Percentiles rank a stretch among this genome's conserved stretches.
These are phyloP conservation scores for Aegilops sharonensis DNA, from an alignment of 176 grass and related monocot genomes.

Conservation along the genomic window DNA sequence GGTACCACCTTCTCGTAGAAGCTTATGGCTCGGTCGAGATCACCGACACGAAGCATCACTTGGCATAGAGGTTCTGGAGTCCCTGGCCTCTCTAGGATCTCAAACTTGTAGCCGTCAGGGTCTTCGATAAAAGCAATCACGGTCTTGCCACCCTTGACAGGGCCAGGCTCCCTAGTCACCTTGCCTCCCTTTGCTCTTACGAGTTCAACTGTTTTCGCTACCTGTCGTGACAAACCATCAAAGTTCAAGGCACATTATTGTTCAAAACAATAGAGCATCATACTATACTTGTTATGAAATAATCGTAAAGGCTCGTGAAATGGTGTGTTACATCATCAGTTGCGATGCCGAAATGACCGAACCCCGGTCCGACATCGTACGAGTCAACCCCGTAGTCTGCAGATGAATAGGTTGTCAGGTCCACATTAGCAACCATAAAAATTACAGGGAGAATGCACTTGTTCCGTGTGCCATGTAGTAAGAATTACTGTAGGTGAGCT, in stretches of 20 bases:
- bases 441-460: not conserved
- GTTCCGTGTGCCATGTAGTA: not conserved
- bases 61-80: slow-evolving; percentile 67
- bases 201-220: slow-evolving; percentile 51
- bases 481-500: slow-evolving; percentile 78
- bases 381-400: slow-evolving; percentile 83
- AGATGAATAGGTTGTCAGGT: not conserved
- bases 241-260: not conserved
- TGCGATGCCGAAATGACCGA: slow-evolving; percentile 80
- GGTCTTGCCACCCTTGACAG: slow-evolving; percentile 56
- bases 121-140: slow-evolving; percentile 76
- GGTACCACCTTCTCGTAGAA: slow-evolving; percentile 69
- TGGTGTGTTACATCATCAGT: slow-evolving; percentile 60
- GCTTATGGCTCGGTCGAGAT: slow-evolving; percentile 56
- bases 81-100: slow-evolving; percentile 65
- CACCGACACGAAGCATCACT: slow-evolving; percentile 67
- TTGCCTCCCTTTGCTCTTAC: slow-evolving; percentile 64
- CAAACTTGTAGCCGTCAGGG: slow-evolving; percentile 82
- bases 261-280: not conserved
- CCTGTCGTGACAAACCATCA: slow-evolving; percentile 28
- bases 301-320: not conserved
- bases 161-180: slow-evolving; percentile 57
- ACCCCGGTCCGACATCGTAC: slow-evolving; percentile 67
- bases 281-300: not conserved
- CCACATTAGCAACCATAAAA: not conserved